Evolutionary conservation across 2,329 filamentous ascomycete genomes (phyloP).

Genomic region (Fusarium beomiforme): DNA sequence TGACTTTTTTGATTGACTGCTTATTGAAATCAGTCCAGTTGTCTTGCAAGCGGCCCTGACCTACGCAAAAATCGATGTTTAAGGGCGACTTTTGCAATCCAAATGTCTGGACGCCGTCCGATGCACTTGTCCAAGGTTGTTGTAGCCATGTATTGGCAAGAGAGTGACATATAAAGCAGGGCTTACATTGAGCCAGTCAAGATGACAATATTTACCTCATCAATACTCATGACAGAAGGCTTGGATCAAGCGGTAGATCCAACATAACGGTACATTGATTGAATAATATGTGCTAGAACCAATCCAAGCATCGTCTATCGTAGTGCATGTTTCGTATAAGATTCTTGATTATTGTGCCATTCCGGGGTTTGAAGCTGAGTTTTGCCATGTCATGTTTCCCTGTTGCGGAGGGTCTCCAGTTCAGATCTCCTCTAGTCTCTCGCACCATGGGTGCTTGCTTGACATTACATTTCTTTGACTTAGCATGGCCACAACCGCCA

Average conservation of each 20-base stretch:
- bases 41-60: constrained; percentile 11
- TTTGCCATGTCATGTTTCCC: neutral
- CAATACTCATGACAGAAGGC: neutral
- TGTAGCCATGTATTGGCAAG: constrained; percentile 13
- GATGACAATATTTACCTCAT: neutral
- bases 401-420: constrained; percentile 1
- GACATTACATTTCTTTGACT: neutral
- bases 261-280: neutral
- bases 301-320: constrained; percentile 1
- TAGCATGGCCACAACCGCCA: neutral
- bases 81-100: neutral
- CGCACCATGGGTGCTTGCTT: constrained; percentile 1
- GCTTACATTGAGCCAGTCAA: neutral
- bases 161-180: constrained; percentile 11
- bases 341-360: constrained; percentile 22
- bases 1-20: constrained; percentile 11
- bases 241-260: neutral
- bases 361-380: constrained; percentile 11
- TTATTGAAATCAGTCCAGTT: constrained; percentile 4
- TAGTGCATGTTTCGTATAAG: constrained; percentile 26
- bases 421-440: constrained; percentile 7
- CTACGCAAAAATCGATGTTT: constrained; percentile 11
- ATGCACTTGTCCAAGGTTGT: neutral
- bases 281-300: neutral
- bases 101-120: constrained; percentile 18